Evolutionary conservation across 2,329 filamentous ascomycete species (phyloP).

Genomic region (Ophiognomonia clavigignenti-juglandacearum): DNA sequence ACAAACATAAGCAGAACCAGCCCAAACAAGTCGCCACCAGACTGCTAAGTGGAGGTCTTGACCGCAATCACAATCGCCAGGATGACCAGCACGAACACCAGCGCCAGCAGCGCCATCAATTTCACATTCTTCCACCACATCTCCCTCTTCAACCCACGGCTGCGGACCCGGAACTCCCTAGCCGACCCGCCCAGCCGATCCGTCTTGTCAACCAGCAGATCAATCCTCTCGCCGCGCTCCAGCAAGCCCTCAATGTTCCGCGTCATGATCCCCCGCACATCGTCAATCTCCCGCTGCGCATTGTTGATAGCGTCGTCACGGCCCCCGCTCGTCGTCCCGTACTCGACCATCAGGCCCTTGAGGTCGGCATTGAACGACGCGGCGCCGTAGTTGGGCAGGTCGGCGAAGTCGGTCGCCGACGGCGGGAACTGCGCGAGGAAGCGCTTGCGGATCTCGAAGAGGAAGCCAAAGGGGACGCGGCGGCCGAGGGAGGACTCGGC

Average conservation of each 20-base stretch:
- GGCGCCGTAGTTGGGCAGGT: constrained; percentile 84
- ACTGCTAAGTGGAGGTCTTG: constrained; percentile 33
- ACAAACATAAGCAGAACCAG: constrained; percentile 4
- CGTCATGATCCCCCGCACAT: constrained; percentile 88
- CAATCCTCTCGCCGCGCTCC: constrained; percentile 88
- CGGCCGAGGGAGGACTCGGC: constrained; percentile 76
- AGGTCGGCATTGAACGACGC: constrained; percentile 80
- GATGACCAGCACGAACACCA: constrained; percentile 62
- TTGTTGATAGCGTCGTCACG: constrained; percentile 78
- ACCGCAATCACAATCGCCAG: constrained; percentile 50
- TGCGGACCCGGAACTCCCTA: constrained; percentile 83
- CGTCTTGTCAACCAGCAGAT: constrained; percentile 93
- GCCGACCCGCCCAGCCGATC: constrained; percentile 85
- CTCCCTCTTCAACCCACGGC: constrained; percentile 76
- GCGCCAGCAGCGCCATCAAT: constrained; percentile 72
- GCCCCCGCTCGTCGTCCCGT: constrained; percentile 71
- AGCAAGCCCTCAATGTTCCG: constrained; percentile 88
- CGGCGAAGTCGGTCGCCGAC: constrained; percentile 63
- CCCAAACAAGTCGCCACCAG: not conserved
- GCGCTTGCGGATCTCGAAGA: constrained; percentile 83
- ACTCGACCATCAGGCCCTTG: constrained; percentile 74
- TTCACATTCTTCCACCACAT: constrained; percentile 99
- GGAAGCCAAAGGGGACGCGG: constrained; percentile 86
- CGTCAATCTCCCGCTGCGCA: constrained; percentile 86
- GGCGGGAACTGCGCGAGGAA: constrained; percentile 71